Evolutionary conservation across 2,329 filamentous ascomycete species (phyloP).

Genomic region (Phymatotrichopsis omnivora): DNA sequence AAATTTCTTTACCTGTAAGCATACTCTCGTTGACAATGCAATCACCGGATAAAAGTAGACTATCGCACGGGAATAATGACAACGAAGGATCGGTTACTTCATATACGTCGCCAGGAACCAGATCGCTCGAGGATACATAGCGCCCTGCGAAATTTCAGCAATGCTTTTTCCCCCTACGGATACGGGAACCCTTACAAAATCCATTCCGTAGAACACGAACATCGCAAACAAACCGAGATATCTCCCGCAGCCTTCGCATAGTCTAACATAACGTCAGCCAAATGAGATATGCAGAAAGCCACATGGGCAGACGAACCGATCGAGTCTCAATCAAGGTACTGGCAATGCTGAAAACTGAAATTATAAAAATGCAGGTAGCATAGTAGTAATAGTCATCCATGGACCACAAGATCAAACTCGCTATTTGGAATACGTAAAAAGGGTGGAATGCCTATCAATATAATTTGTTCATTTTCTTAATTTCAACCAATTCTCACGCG

Average conservation of each 20-base stretch:
- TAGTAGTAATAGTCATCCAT: conserved; percentile 97
- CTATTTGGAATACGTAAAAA: conserved; percentile 96
- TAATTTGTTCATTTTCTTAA: conserved; percentile 27
- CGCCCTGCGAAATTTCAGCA: conserved; percentile 49
- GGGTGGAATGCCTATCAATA: conserved; percentile 69
- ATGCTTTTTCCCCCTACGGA: too few species aligned
- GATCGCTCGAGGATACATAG: conserved; percentile 71
- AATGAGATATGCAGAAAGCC: not conserved
- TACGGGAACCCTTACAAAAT: conserved; percentile 64
- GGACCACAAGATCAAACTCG: conserved; percentile 88
- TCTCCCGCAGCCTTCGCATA: conserved; percentile 80
- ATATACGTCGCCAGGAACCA: conserved; percentile 93
- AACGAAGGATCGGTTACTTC: conserved; percentile 91
- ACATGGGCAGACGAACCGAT: conserved; percentile 45
- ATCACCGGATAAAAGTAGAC: conserved; percentile 80
- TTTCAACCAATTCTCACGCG: conserved; percentile 11
- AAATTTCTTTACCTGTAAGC: conserved; percentile 55
- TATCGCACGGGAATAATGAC: conserved; percentile 82
- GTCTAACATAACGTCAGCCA: conserved; percentile 44
- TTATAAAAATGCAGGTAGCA: conserved; percentile 84
- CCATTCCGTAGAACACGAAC: conserved; percentile 86
- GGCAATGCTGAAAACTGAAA: conserved; percentile 84
- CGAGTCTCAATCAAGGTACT: conserved; percentile 85
- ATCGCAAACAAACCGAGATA: conserved; percentile 91
- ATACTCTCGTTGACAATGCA: conserved; percentile 99